Evolutionary conservation across 2,329 filamentous ascomycete genomes (phyloP).

Genomic region (Aspergillus pseudoterreus): DNA sequence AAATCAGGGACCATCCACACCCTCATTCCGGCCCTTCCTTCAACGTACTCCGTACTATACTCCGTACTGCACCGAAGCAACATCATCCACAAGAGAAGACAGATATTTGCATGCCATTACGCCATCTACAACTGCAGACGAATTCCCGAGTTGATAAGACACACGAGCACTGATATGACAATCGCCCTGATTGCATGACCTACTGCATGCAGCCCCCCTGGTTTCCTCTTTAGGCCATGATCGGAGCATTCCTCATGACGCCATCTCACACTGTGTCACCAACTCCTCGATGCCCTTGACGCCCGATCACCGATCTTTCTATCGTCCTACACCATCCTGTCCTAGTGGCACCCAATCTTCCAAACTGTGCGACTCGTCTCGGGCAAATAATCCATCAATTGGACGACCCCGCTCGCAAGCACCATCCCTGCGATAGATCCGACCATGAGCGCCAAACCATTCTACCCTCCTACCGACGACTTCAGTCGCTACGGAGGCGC

Average conservation of each 20-base stretch:
- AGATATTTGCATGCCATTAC: too few relatives aligned
- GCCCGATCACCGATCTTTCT: background rate
- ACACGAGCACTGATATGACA: too few relatives aligned
- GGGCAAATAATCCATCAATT: background rate
- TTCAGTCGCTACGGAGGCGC: conserved; percentile 19
- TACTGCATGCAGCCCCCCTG: conserved; percentile 7
- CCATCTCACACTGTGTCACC: conserved; percentile 3
- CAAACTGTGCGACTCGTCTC: background rate
- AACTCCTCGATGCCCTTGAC: background rate
- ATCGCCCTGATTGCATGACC: background rate
- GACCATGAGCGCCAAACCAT: conserved; percentile 12
- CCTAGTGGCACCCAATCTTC: background rate
- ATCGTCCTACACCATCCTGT: background rate
- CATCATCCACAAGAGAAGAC: too few relatives aligned
- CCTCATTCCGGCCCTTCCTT: too few relatives aligned
- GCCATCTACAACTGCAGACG: too few relatives aligned
- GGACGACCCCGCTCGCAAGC: background rate
- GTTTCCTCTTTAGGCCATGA: conserved; percentile 13
- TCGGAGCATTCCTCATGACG: conserved; percentile 13
- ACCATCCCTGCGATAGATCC: background rate
- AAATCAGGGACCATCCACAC: background rate
- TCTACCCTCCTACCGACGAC: conserved; percentile 14
- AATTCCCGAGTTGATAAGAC: too few relatives aligned
- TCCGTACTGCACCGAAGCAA: too few relatives aligned
- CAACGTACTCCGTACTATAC: too few relatives aligned